phyloP scores from a whole-genome alignment of 2,329 filamentous ascomycete genomes.

The Penicillium sp. region DNA sequence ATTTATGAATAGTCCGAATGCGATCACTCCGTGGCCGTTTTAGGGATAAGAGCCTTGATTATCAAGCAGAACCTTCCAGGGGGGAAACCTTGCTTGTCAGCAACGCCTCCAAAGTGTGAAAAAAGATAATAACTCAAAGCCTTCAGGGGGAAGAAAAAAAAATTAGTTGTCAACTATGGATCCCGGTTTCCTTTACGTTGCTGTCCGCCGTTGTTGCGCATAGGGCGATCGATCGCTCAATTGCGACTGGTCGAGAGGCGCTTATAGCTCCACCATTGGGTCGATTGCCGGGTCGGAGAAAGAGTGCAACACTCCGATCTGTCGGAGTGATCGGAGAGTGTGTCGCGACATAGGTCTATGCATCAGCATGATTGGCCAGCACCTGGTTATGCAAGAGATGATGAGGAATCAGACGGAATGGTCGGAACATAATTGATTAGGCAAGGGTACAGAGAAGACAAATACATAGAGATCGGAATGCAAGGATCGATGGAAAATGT shows the following conservation, averaged over 20 bases:
- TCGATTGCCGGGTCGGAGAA: constrained; percentile 20
- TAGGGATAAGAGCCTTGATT: constrained; percentile 8
- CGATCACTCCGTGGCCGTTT: constrained; percentile 19
- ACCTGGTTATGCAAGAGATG: neutral
- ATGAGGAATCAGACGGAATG: too few relatives aligned
- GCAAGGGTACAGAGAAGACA: too few relatives aligned
- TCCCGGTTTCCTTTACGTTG: constrained; percentile 31
- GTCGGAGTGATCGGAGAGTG: constrained; percentile 23
- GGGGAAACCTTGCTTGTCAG: constrained; percentile 1
- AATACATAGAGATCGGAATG: too few relatives aligned
- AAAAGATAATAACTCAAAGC: neutral
- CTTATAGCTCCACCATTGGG: constrained; percentile 17
- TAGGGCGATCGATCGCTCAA: constrained; percentile 18
- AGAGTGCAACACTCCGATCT: constrained; percentile 13
- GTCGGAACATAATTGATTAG: too few relatives aligned
- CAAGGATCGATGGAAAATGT: too few relatives aligned
- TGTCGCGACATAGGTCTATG: too few relatives aligned
- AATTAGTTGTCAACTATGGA: constrained; percentile 11
- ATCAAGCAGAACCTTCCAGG: constrained; percentile 15
- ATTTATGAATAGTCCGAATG: constrained; percentile 14
- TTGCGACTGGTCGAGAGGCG: constrained; percentile 17
- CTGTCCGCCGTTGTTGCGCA: constrained; percentile 17
- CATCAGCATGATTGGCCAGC: neutral
- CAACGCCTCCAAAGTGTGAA: too few relatives aligned
- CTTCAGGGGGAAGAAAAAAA: constrained; percentile 2